A percentile compares a stretch with the other conserved stretches of the same genome.
These are phyloP conservation scores for Prunella vulgaris DNA, from an alignment of 257 asterid genomes.

Conservation along the genomic window DNA sequence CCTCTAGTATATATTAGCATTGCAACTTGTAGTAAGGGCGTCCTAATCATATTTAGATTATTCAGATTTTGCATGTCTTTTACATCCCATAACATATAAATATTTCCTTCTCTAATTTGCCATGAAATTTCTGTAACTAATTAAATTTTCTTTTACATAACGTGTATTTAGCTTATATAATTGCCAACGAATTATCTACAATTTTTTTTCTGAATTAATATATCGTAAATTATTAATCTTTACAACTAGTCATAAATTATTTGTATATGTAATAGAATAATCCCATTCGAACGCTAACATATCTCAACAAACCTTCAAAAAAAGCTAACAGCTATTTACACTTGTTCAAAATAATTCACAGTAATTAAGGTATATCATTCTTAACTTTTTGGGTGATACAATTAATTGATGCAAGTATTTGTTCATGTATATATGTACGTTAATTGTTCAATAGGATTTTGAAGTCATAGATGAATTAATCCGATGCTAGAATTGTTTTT, in stretches of 20 bases:
- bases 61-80: background rate
- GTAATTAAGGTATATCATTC: slow-evolving; percentile 11
- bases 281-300: slow-evolving; percentile 19
- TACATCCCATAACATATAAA: too few relatives aligned
- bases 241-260: background rate
- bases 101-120: too few relatives aligned
- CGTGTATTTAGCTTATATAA: too few relatives aligned
- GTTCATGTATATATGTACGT: too few relatives aligned
- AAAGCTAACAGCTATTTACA: slow-evolving; percentile 22
- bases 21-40: background rate
- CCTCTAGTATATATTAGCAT: background rate
- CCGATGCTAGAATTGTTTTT: too few relatives aligned
- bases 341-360: slow-evolving; percentile 20
- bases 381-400: background rate
- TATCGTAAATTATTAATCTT: background rate
- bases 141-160: too few relatives aligned
- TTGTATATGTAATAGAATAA: background rate
- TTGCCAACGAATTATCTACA: too few relatives aligned
- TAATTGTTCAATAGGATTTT: background rate
- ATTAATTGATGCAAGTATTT: too few relatives aligned
- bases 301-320: slow-evolving; percentile 34
- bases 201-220: background rate
- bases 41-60: background rate
- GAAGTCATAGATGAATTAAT: too few relatives aligned
- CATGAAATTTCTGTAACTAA: too few relatives aligned